These are phyloP conservation scores for Talaromyces borbonicus DNA, from an alignment of 495 filamentous ascomycete genomes.

Conservation along the genomic window DNA sequence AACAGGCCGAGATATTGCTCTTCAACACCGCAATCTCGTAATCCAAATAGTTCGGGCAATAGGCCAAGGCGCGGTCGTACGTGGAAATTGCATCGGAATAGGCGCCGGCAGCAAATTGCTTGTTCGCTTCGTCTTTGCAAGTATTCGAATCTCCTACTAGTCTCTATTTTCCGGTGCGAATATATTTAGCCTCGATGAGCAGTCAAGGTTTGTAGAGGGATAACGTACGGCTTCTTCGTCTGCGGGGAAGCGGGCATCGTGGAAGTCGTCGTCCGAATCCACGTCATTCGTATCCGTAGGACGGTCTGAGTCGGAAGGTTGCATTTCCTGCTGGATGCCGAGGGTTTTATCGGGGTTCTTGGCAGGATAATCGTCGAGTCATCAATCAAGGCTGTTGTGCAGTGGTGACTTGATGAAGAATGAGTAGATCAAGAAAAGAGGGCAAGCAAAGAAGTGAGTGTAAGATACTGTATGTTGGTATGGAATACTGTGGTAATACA, in stretches of 20 bases:
- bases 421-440: too few relatives aligned
- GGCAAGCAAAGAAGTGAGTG: too few relatives aligned
- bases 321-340: too few relatives aligned
- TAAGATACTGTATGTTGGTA: too few relatives aligned
- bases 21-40: conserved; percentile 82
- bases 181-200: conserved; percentile 7
- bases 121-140: conserved; percentile 70
- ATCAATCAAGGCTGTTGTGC: too few relatives aligned
- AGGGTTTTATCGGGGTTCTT: too few relatives aligned
- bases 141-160: conserved; percentile 63
- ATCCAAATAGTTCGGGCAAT: conserved; percentile 80
- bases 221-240: conserved; percentile 65
- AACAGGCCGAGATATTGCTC: conserved; percentile 84
- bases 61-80: conserved; percentile 75
- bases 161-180: too few relatives aligned
- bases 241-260: conserved; percentile 52
- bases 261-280: conserved; percentile 35
- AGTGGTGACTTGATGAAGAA: too few relatives aligned
- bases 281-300: conserved; percentile 21
- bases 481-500: too few relatives aligned
- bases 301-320: too few relatives aligned
- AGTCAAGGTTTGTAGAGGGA: conserved; percentile 4
- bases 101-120: conserved; percentile 57
- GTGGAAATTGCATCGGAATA: conserved; percentile 81
- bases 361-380: too few relatives aligned